Conservation (phyloP, 768 basidiomycete species). For the Phaeotremella fagi region DNA sequence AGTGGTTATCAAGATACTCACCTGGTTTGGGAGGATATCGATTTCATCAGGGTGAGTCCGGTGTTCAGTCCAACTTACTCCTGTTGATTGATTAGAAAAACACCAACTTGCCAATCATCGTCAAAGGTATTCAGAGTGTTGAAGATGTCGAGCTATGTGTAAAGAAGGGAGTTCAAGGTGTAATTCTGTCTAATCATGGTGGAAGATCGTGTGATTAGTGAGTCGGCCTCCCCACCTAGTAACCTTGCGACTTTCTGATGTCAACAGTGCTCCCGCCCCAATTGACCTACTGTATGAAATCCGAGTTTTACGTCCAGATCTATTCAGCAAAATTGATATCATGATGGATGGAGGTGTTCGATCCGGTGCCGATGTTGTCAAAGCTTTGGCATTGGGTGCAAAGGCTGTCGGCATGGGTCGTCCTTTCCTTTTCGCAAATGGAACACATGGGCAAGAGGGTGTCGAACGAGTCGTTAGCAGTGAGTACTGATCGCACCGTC, state of each 20-base stretch:
- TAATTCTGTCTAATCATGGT: slow-evolving; percentile 89
- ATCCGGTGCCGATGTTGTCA: slow-evolving; percentile 82
- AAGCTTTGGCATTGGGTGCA: slow-evolving; percentile 70
- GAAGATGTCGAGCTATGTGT: slow-evolving; percentile 79
- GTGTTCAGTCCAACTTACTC: neutral
- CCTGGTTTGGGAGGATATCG: slow-evolving; percentile 48
- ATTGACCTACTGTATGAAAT: slow-evolving; percentile 66
- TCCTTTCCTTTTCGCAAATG: slow-evolving; percentile 50
- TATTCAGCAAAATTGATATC: slow-evolving; percentile 54
- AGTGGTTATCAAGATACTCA: slow-evolving; percentile 48
- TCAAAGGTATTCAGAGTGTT: slow-evolving; percentile 53
- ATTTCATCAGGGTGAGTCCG: slow-evolving; percentile 38
- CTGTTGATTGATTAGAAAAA: slow-evolving; percentile 18
- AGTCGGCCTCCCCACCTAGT: slow-evolving; percentile 26
- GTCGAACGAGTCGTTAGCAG: slow-evolving; percentile 43
- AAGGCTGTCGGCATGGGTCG: slow-evolving; percentile 50
- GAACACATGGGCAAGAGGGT: slow-evolving; percentile 50
- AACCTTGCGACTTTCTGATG: neutral
- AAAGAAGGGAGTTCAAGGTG: slow-evolving; percentile 80
- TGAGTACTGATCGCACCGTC: slow-evolving; percentile 27
- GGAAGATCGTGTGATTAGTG: slow-evolving; percentile 55
- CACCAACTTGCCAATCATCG: slow-evolving; percentile 52
- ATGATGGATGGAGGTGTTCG: slow-evolving; percentile 82
- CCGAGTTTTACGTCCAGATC: slow-evolving; percentile 67
- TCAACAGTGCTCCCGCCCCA: slow-evolving; percentile 42